These are phyloP conservation scores for Phytophthora chlamydospora DNA, from an alignment of 352 stramenopile genomes.

Conservation along the genomic window DNA sequence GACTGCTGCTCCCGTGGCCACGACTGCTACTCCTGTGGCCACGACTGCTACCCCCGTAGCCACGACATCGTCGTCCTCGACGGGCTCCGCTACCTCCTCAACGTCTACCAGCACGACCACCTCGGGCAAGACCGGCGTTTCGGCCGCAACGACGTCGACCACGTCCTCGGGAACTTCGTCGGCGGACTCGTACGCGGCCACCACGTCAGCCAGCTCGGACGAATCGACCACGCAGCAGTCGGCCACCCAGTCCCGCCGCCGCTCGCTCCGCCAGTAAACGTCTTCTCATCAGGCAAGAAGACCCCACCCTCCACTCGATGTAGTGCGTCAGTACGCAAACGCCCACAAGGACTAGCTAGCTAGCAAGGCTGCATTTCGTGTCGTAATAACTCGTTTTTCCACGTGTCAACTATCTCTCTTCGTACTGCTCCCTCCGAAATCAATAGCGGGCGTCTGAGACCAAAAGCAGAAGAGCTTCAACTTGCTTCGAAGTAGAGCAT, in stretches of 20 bases:
- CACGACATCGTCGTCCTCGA: constrained; percentile 5
- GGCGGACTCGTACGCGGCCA: constrained; percentile 20
- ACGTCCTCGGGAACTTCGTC: constrained; percentile 22
- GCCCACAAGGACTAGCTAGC: not conserved
- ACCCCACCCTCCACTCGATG: constrained; percentile 4
- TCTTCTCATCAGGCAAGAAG: constrained; percentile 15
- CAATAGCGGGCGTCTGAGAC: too few species aligned
- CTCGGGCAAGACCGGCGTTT: constrained; percentile 21
- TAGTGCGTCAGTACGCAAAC: constrained; percentile 5
- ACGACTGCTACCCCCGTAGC: constrained; percentile 3
- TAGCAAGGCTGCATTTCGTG: constrained; percentile 2
- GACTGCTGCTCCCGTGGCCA: not conserved
- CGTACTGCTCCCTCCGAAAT: too few species aligned
- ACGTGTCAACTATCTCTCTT: too few species aligned
- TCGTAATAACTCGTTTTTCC: not conserved
- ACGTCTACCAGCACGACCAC: constrained; percentile 11
- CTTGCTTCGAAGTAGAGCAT: too few species aligned
- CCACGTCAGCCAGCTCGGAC: constrained; percentile 10
- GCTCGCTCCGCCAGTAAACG: constrained; percentile 29
- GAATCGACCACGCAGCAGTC: constrained; percentile 29
- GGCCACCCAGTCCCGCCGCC: constrained; percentile 22
- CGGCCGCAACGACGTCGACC: constrained; percentile 6
- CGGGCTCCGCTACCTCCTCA: constrained; percentile 5
- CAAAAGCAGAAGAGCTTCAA: too few species aligned
- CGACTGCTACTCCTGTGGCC: not conserved